A percentile compares a stretch with the other conserved stretches of the same genome.
Evolutionary conservation across 2,329 filamentous ascomycete genomes (phyloP).

Genomic region (Colletotrichum tamarilloi): DNA sequence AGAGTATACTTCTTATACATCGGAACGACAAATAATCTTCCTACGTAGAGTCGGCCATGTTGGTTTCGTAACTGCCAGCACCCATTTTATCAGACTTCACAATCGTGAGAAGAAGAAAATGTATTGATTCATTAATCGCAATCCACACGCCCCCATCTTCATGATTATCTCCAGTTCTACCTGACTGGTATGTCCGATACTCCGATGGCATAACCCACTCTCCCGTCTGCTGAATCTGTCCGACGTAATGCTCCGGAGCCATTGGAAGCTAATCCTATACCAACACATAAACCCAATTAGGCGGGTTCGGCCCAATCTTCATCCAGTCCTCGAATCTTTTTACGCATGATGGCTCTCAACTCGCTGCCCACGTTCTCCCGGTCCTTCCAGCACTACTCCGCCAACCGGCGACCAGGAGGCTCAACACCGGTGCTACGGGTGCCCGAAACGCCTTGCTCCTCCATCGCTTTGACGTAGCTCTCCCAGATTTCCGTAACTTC

Average conservation of each 20-base stretch:
- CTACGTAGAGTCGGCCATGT: background rate
- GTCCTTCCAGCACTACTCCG: constrained; percentile 7
- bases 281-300: constrained; percentile 4
- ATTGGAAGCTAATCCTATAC: constrained; percentile 13
- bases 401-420: constrained; percentile 31
- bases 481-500: constrained; percentile 88
- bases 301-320: background rate
- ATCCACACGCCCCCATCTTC: background rate
- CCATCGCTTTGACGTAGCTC: constrained; percentile 88
- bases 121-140: constrained; percentile 7
- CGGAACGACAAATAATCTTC: background rate
- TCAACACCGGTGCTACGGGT: constrained; percentile 27
- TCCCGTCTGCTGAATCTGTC: background rate
- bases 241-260: background rate
- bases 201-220: constrained; percentile 9
- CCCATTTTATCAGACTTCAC: background rate
- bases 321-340: background rate
- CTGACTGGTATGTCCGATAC: background rate
- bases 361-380: background rate
- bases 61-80: background rate
- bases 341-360: background rate
- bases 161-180: constrained; percentile 10
- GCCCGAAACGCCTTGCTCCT: constrained; percentile 65
- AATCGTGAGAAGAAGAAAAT: background rate
- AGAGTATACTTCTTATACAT: background rate